A percentile compares a stretch with the other conserved stretches of the same genome.
Evolutionary conservation across 2,329 filamentous ascomycete genomes (phyloP).

Genomic region (Trichoderma sp.): DNA sequence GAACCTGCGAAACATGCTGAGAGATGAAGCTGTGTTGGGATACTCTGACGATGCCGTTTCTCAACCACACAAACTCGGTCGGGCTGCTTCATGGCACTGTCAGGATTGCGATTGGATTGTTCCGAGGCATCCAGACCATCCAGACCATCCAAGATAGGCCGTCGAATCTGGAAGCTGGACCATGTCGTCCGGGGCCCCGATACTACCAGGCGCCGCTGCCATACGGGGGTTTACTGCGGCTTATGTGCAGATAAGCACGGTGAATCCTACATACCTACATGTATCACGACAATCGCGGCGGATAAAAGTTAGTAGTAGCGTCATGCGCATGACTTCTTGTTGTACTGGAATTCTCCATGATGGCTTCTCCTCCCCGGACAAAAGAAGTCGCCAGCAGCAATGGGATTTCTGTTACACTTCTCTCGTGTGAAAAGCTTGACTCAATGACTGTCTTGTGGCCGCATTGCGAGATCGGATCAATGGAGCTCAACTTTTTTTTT

Average conservation of each 20-base stretch:
- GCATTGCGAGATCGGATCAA: conserved; percentile 19
- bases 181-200: not conserved
- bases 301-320: not conserved
- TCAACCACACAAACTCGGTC: conserved; percentile 61
- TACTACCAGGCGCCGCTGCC: not conserved
- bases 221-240: not conserved
- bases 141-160: conserved; percentile 59
- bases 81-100: conserved; percentile 66
- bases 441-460: not conserved
- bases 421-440: not conserved
- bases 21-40: conserved; percentile 74
- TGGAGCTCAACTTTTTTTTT: conserved; percentile 1
- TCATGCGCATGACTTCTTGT: not conserved
- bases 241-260: not conserved
- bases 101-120: conserved; percentile 69
- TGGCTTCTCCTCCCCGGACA: not conserved
- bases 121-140: conserved; percentile 50
- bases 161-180: conserved; percentile 62
- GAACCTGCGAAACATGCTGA: conserved; percentile 81
- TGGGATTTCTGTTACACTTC: not conserved
- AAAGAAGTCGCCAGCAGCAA: not conserved
- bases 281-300: not conserved
- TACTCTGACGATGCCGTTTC: conserved; percentile 41
- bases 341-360: not conserved
- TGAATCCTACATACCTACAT: not conserved